Base-by-base conservation (phyloP, 495 filamentous ascomycete species). In the Xylaria sp. region DNA sequence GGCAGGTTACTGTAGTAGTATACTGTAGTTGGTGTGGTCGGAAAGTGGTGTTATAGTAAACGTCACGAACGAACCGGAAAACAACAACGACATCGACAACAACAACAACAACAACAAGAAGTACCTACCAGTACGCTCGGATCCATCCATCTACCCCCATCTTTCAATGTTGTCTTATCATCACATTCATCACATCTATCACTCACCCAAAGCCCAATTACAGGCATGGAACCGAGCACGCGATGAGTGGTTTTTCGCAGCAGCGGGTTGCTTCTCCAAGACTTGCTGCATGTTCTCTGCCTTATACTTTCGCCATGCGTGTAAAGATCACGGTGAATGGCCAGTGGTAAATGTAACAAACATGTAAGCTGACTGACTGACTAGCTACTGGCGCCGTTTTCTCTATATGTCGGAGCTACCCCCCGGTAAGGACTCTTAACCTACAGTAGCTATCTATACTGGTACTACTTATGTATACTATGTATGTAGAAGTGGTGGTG, bases 291-390 rank as follows among this genome's bases (percentile, higher is more conserved):
- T 40, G 33, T 29, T 29, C 19, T 37, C 43, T 48, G 33, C 64
- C 64, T 65, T 24, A 37, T 67, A 52, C 44, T 35, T 35, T 52
- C 19, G 12, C 62, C 31, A 44, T 44, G 26, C 62, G 62, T 24
- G 46, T 33, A 17, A 40, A 52, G 62, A 66, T 66, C 46, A 52
- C 40, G 43, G 55, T 44, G 69, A 71, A 59, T 65, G 48, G 69
- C 37, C 31, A 48, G 24, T 46, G 24, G n/a, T 48, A 26, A 19
- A 53, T 44, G 69, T 40, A 65, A 59, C 50, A 35, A 48, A 35
- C 43, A 71, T n/a, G 50, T 53, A 71, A 66, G 61, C 48, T 66
- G 58, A 70, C 68, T 64, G 26, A 50, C 17, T n/a, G n/a, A n/a
- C n/a, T n/a, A n/a, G n/a, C n/a, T n/a, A 31, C 17, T 26, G 31